Base-by-base conservation (phyloP, 257 asterid species). In the Solanum medicagineum region DNA sequence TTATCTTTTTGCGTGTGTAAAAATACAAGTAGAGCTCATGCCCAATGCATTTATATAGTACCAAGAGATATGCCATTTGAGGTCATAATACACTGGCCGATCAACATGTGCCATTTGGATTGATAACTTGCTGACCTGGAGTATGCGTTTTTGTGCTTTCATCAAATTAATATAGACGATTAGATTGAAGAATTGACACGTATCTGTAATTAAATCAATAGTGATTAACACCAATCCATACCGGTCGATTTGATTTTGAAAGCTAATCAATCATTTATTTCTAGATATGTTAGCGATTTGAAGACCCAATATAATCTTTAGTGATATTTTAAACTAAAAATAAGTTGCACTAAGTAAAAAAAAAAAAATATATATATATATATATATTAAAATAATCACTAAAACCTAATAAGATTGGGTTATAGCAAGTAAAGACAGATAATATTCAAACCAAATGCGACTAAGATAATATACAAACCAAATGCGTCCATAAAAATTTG, bases 71-170 rank as follows among this genome's bases (percentile, higher is more conserved):
- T 84, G 81, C 68, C 53, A 70, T 86, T 86, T 91, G 89, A 87
- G 93, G 92, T 87, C 89, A 81, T 56, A 83, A 87, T 59, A 40
- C 81, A 69, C 12, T 89, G 47, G 11, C 90, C 93, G 89, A 89
- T 84, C 66, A 86, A 16, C 71, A 14, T 26, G 71, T 55, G 88
- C 81, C 92, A 91, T 8, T 69, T 89, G 91, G 87, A 81, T 63
- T 85, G 90, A 90, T 84, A 86, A 83, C 85, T 85, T 88, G 87
- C 91, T 84, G 85, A 87, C 85, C 84, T 66, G 74, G 45, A 66
- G 40, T 26, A 7, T 45, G 12, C 13, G 20, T 45, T 51, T 77
- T 51, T 45, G 83, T 77, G 83, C 62, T 77, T 77, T 77, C 2
- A 26, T 51, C 83, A 51, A 47, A 22, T 15, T 4, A 75, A 49